Evolutionary conservation across 176 grass and related monocot species (phyloP), one percentile per base, ranked within the genome.

Genomic region (Aegilops umbellulata): DNA sequence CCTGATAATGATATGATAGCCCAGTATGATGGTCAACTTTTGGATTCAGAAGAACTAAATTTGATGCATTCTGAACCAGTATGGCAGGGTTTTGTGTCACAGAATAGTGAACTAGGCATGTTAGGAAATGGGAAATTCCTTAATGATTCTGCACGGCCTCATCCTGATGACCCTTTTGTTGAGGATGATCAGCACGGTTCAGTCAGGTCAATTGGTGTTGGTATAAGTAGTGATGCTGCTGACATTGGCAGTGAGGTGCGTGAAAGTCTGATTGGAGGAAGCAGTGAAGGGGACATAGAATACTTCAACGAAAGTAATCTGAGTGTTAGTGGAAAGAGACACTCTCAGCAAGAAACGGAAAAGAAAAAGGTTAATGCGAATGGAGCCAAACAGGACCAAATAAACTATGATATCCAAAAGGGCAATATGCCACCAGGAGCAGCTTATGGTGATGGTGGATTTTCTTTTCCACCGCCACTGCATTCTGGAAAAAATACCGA

Each of bases 141-240:
- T 53, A 88, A 85, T 79, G 96, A 94, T 49, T 82, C 81, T 55
- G 88, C 84, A 69, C 88, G 49, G 31, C 78, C 51, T 78, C 88
- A 86, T 67, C 83, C 88, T 26, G 91, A 98, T 84, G 95, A 95
- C 25, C 91, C 93, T 76, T 98, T 95, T 91, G 85, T 92, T 75
- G 97, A 99, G 86, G 97, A 97, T 90, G 97, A 99, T 83, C 97
- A 94, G 53, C 92, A 99, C 88, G 97, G 94, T 55, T 99, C 97
- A 3, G 94, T 99, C 58, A 92, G 97, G 80, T 99, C 97, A 26
- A 94, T 99, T 88, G 97, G 94, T 77, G 90, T 99, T 79, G 97
- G 97, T 46, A 95, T 94, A 66, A 97, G 89, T 74, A 96, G 97
- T 73, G 97, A 99, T 91, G 87, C 92, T 87, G 97, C 94, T 90